Percentiles rank a stretch among this genome's conserved stretches.
phyloP scores from a whole-genome alignment of 2,329 filamentous ascomycete species.

The Ascochyta rabiei region DNA sequence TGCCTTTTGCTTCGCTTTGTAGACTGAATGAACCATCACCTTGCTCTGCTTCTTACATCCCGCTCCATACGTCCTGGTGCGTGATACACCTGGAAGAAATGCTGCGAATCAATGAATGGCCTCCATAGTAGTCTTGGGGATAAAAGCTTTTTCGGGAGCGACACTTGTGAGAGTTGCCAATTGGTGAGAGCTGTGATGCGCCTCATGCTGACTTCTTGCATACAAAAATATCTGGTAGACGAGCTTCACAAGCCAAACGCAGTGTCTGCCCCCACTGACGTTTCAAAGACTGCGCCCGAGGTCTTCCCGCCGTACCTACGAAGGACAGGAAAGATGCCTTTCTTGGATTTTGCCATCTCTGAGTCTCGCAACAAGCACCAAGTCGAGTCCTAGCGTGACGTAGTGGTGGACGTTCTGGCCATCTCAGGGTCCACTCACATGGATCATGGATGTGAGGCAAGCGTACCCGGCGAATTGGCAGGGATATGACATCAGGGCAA shows the following conservation, averaged over 20 bases:
- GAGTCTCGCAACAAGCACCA: conserved; percentile 12
- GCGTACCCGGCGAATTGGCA: conserved; percentile 10
- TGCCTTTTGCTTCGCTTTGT: background rate
- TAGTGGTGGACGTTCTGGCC: background rate
- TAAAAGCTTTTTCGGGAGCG: too few relatives aligned
- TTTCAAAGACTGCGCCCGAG: background rate
- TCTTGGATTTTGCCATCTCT: background rate
- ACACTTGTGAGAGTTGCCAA: too few relatives aligned
- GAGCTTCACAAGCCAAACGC: background rate
- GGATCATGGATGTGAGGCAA: conserved; percentile 6
- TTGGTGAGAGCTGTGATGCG: too few relatives aligned
- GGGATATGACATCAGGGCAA: conserved; percentile 13
- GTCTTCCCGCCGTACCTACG: conserved; percentile 1
- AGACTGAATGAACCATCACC: background rate
- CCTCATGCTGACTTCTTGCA: too few relatives aligned
- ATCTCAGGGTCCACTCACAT: conserved; percentile 9
- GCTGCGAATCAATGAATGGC: too few relatives aligned
- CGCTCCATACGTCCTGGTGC: too few relatives aligned
- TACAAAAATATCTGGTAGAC: too few relatives aligned
- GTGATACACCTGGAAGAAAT: too few relatives aligned
- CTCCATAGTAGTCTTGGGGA: too few relatives aligned
- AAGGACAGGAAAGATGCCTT: background rate
- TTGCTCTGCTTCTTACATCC: background rate
- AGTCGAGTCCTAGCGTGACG: conserved; percentile 1
- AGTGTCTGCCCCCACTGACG: background rate